A percentile compares a stretch with the other conserved stretches of the same genome.
Conservation (phyloP, 169 alveolate genomes). For the Plasmodium coatneyi region DNA sequence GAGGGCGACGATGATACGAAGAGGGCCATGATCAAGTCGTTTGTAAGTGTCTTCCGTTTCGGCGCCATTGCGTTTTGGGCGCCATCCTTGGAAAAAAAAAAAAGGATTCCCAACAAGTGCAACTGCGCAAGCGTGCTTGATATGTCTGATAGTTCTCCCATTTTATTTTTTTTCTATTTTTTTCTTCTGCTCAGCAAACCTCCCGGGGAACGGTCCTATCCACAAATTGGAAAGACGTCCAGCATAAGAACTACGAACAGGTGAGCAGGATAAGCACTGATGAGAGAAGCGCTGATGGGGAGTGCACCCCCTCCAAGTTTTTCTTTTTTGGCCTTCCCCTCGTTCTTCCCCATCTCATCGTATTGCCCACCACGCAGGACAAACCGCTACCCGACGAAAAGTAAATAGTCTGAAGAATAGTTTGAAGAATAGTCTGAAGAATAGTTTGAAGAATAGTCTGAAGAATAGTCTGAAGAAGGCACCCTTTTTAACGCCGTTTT, state of each 20-base stretch:
- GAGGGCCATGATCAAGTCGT: constrained; percentile 60
- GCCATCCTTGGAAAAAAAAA: not conserved
- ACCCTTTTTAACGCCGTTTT: not conserved
- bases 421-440: too few species aligned
- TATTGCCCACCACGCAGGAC: not conserved
- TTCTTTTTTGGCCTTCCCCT: not conserved
- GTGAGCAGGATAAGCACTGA: not conserved
- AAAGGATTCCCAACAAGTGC: not conserved
- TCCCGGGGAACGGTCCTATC: constrained; percentile 51
- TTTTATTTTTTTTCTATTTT: not conserved
- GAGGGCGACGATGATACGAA: constrained; percentile 64
- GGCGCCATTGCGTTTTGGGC: not conserved
- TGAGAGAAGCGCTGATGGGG: not conserved
- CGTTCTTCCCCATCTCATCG: not conserved
- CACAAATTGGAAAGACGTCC: constrained; percentile 65
- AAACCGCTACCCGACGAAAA: not conserved
- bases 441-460: too few species aligned
- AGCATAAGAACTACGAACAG: constrained; percentile 42
- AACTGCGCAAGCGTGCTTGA: not conserved
- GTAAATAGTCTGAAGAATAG: not conserved
- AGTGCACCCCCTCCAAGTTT: not conserved
- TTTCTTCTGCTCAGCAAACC: constrained; percentile 19
- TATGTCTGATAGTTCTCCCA: not conserved
- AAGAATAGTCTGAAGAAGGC: not conserved
- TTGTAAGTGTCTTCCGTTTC: constrained; percentile 1